Evolutionary conservation across 257 asterid species (phyloP), one percentile per base, ranked within the genome.

Genomic region (Solanum tarijense): DNA sequence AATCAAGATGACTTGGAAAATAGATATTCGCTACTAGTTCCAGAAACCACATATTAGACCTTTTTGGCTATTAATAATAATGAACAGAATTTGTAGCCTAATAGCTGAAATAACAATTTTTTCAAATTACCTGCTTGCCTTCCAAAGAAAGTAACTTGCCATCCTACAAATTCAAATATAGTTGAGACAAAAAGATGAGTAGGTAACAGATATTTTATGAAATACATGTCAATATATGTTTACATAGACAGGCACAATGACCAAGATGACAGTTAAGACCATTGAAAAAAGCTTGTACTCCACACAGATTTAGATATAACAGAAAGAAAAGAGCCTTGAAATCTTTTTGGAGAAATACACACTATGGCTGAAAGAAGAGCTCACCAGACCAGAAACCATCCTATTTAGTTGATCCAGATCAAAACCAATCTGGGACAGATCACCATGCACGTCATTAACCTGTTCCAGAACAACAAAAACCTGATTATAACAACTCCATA

Each of bases 331-430:
- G 7, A 25, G 7, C 84, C 62, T 78, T 13, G 9, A 7, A 38
- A 38, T 76, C 29, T 29, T 68, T 27, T 68, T 1, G 14, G 21
- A 5, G 21, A 27, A 27, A 68, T 68, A 29, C 34, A 39, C 58
- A n/a, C 14, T 2, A 41, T 41, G 84, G 16, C 84, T 25, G 31
- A 29, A 82, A 79, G 16, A 16, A 43, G 9, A 83, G 92, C 98
- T 89, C 87, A 95, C 98, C 98, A 96, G 88, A 69, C 96, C 96
- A 89, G 93, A 89, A 90, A 94, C 95, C 91, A 92, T 85, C 89
- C 91, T 90, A 38, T 92, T 91, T 92, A 94, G 84, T 43, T 88
- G 92, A 76, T 92, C 93, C 92, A 95, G 79, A 87, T 93, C 93
- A 52, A 81, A 86, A 39, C 93, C 94, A 89, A 95, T 93, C 86